Conservation (phyloP, 108 stramenopile species). For the Skeletonema marinoi region DNA sequence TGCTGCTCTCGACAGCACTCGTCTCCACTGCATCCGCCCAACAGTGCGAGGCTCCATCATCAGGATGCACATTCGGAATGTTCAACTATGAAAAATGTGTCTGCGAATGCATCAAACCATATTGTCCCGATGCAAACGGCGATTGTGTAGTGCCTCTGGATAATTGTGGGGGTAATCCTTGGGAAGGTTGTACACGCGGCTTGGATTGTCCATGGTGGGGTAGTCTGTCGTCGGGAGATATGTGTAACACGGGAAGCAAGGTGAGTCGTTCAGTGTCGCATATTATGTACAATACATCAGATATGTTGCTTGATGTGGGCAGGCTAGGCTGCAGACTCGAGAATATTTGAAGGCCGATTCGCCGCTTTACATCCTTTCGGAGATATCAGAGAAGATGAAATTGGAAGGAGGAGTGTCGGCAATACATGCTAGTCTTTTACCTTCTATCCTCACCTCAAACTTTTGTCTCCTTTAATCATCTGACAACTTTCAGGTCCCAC, state of each 20-base stretch:
- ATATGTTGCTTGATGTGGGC: background rate
- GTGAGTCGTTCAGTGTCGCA: slow-evolving; percentile 1
- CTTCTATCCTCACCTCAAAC: no score
- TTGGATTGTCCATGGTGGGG: slow-evolving; percentile 45
- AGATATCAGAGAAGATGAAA: no score
- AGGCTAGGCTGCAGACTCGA: no score
- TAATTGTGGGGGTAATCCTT: slow-evolving; percentile 31
- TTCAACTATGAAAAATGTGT: slow-evolving; percentile 30
- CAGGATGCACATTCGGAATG: background rate
- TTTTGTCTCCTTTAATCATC: no score
- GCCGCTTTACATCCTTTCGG: no score
- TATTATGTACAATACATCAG: background rate
- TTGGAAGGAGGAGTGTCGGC: no score
- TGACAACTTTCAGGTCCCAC: slow-evolving; percentile 31
- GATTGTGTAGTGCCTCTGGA: slow-evolving; percentile 12
- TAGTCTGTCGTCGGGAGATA: slow-evolving; percentile 12
- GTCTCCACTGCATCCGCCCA: background rate
- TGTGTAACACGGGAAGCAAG: slow-evolving; percentile 25
- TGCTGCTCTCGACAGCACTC: background rate
- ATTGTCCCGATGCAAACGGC: slow-evolving; percentile 20
- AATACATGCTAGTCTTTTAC: no score
- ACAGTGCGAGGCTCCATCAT: background rate
- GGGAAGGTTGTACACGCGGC: slow-evolving; percentile 22
- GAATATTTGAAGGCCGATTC: no score
- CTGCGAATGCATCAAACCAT: slow-evolving; percentile 39